Evolutionary conservation across 2,329 filamentous ascomycete species (phyloP).

Genomic region (Botrytis tulipae): DNA sequence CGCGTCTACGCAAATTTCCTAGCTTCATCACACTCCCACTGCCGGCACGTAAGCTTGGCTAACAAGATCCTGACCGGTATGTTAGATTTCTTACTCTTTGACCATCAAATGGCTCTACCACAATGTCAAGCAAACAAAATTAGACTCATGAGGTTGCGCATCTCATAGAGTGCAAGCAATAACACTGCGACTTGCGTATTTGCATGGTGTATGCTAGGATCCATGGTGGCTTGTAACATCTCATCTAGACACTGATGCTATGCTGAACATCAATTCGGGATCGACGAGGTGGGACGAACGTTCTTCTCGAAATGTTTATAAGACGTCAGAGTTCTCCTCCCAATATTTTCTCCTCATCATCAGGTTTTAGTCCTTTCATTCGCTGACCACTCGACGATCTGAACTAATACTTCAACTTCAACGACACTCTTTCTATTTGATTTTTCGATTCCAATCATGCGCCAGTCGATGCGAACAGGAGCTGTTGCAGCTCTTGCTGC

Average conservation of each 20-base stretch:
- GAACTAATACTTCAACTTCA: not conserved
- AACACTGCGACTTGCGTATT: not conserved
- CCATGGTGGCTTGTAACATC: not conserved
- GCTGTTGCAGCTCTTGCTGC: slow-evolving; percentile 25
- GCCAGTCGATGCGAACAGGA: not conserved
- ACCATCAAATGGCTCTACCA: not conserved
- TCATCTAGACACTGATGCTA: not conserved
- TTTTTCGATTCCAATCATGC: not conserved
- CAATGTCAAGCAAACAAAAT: not conserved
- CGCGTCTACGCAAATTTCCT: not conserved
- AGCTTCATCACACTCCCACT: not conserved
- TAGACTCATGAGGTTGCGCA: not conserved
- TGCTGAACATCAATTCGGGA: too few species aligned
- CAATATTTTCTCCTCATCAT: not conserved
- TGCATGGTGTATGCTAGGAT: not conserved
- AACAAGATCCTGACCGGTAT: not conserved
- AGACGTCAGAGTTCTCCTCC: not conserved
- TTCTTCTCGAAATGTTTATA: not conserved
- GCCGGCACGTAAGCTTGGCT: not conserved
- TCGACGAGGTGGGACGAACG: not conserved
- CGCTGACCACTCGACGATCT: not conserved
- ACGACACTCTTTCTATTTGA: not conserved
- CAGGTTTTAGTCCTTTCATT: not conserved
- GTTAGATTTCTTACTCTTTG: not conserved
- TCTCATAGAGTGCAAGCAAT: not conserved